Conservation (phyloP, 345 rosid genomes). For the Aethionema arabicum region DNA sequence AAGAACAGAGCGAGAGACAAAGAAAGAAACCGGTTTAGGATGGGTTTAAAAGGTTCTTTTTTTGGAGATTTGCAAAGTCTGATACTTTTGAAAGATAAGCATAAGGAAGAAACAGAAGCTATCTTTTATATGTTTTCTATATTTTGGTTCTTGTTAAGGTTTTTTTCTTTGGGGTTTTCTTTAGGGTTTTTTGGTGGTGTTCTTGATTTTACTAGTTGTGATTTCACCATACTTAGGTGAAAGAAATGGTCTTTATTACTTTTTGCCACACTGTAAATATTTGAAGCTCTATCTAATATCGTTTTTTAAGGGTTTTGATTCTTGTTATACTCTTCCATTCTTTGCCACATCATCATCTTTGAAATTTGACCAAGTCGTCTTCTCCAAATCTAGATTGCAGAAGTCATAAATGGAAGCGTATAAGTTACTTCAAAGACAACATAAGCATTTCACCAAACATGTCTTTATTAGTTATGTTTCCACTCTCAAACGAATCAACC, state of each 20-base stretch:
- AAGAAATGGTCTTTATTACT: conserved; percentile 38
- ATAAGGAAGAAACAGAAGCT: conserved; percentile 35
- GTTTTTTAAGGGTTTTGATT: conserved; percentile 13
- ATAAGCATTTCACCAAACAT: no score
- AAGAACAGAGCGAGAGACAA: conserved; percentile 53
- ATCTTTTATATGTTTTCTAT: conserved; percentile 10
- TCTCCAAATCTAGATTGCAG: no score
- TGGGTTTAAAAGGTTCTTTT: conserved; percentile 14
- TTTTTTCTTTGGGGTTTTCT: conserved; percentile 6
- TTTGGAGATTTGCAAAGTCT: conserved; percentile 30
- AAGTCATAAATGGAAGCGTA: no score
- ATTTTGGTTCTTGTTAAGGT: conserved; percentile 7
- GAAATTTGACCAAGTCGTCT: no score
- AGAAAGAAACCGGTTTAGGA: conserved; percentile 57
- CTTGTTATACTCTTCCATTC: conserved; percentile 14
- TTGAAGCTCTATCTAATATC: conserved; percentile 28
- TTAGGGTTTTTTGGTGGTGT: neutral
- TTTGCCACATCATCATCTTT: neutral
- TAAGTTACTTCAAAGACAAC: no score
- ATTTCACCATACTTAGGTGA: conserved; percentile 25
- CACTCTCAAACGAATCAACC: no score
- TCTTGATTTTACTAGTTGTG: neutral
- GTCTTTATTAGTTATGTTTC: no score
- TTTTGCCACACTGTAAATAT: conserved; percentile 41
- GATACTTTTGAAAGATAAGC: conserved; percentile 31